Base-by-base conservation (phyloP, 1,284 basidiomycete species). In the Pascua sp. region DNA sequence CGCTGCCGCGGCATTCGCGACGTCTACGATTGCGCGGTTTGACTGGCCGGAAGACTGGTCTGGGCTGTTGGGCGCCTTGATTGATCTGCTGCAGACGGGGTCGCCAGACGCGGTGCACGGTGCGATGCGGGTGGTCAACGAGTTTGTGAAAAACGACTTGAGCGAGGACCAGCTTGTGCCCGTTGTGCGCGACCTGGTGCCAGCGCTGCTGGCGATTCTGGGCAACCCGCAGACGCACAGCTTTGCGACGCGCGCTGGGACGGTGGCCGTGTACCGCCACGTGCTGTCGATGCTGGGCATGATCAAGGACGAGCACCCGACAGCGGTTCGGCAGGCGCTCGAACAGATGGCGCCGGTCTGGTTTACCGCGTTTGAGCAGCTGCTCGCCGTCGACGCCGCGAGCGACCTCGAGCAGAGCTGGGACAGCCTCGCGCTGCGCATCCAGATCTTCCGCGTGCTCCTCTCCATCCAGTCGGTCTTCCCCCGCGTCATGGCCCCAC, bases 11-110 rank as follows among this genome's bases (percentile, higher is more conserved):
- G 61, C 61, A 2, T 88, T 87, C 66, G 86, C 87, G 3, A 77
- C 93, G 16, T 91, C 92, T 11, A 84, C 84, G 1, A 87, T 96
- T 61, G 91, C 92, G 18, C 86, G 86, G 61, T 87, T 84, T 62
- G 92, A 96, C 78, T 96, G 91, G 91, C 92, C 93, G 11, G 91
- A 95, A 73, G 89, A 93, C 81, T 96, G 90, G 70, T 89, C 91
- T 0, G 85, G 88, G 48, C 83, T 96, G 12, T 81, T 96, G 38
- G 79, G 80, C 51, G 80, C 83, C 36, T 82, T 96, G 24, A 85
- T 95, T 60, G 72, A 73, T 40, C 82, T 94, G 15, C 81, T 97
- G 18, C 86, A 88, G 4, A 85, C 87, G 2, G 83, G 81, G 54
- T 85, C 85, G 5, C 77, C 88, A 0, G 81, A 85, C 55, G 83